Evolutionary conservation across 2,329 filamentous ascomycete species (phyloP).

Genomic region (Colletotrichum lupini): DNA sequence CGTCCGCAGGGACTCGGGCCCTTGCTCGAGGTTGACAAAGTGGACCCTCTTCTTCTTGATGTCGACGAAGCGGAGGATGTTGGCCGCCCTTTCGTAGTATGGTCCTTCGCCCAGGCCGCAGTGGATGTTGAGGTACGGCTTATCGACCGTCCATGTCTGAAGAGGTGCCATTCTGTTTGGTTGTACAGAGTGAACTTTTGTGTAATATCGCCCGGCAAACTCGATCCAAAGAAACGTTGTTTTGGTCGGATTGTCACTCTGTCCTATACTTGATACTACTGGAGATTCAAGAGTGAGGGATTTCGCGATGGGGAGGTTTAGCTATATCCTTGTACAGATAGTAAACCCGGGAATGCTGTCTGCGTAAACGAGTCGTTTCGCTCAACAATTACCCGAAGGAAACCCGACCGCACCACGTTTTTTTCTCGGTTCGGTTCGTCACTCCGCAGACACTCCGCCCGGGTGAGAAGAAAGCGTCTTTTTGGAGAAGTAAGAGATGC

Average conservation of each 20-base stretch:
- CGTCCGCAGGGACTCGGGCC: slow-evolving; percentile 72
- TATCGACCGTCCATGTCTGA: slow-evolving; percentile 61
- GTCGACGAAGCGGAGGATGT: slow-evolving; percentile 82
- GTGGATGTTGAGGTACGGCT: slow-evolving; percentile 70
- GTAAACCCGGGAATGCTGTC: slow-evolving; percentile 2
- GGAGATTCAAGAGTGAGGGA: slow-evolving; percentile 5
- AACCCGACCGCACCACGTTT: slow-evolving; percentile 10
- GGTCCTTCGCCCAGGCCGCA: slow-evolving; percentile 80
- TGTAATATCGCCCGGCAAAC: no score
- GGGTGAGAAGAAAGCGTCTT: neutral
- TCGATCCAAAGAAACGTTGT: neutral
- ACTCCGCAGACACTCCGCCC: neutral
- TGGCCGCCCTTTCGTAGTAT: slow-evolving; percentile 74
- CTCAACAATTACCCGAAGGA: slow-evolving; percentile 28
- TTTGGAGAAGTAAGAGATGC: neutral
- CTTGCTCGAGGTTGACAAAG: slow-evolving; percentile 72
- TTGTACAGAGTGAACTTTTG: no score
- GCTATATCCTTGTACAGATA: neutral
- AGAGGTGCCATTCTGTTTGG: slow-evolving; percentile 46
- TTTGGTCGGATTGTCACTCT: neutral
- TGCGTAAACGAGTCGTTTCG: neutral
- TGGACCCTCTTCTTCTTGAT: slow-evolving; percentile 83
- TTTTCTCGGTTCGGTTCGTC: slow-evolving; percentile 13
- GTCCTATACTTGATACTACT: neutral
- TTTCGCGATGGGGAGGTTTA: slow-evolving; percentile 22